Evolutionary conservation across 2,329 filamentous ascomycete genomes (phyloP), one percentile per base, ranked within the genome.

Genomic region (Biscogniauxia marginata): DNA sequence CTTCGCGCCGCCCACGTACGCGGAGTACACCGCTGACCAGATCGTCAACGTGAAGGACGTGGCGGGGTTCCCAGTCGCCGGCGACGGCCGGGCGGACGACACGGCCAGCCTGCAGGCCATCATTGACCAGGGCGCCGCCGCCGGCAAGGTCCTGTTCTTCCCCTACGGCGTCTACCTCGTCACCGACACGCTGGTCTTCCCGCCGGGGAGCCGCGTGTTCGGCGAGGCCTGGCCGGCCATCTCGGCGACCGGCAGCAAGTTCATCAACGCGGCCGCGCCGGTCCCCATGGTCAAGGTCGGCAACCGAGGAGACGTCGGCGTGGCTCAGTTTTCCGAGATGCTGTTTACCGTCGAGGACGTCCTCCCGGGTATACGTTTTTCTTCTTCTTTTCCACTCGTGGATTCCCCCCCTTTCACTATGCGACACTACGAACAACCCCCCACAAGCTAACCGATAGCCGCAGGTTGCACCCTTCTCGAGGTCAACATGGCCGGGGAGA

Each of bases 211-310:
- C 4, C 74, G 75, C 2, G 77, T 86, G 22, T 73, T 83, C 8
- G 84, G 84, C 19, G 81, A 85, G 67, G 76, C 77, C 4, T 83
- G 80, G 74, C 75, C 82, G 8, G 74, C 74, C 3, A 79, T 81
- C 65, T 77, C 74, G n/a, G 82, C 73, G 2, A 70, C 68, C 3
- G 82, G 83, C 9, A 55, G 62, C 55, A 75, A 71, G 47, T 85
- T 80, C 67, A 73, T 65, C 52, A 70, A 77, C 54, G 67, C 71
- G 0, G 68, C 30, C 21, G 43, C 46, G 11, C 55, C 58, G 8
- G 39, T 50, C 8, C 58, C 58, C 9, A 51, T 57, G 52, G 21
- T 68, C 55, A 65, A 8, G 63, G 75, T 87, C 3, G 84, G 84
- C 11, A 71, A 74, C 2, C 56, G 73, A 0, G 79, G 78, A 4